phyloP scores from a whole-genome alignment of 768 basidiomycete species.

The Russula emetica region DNA sequence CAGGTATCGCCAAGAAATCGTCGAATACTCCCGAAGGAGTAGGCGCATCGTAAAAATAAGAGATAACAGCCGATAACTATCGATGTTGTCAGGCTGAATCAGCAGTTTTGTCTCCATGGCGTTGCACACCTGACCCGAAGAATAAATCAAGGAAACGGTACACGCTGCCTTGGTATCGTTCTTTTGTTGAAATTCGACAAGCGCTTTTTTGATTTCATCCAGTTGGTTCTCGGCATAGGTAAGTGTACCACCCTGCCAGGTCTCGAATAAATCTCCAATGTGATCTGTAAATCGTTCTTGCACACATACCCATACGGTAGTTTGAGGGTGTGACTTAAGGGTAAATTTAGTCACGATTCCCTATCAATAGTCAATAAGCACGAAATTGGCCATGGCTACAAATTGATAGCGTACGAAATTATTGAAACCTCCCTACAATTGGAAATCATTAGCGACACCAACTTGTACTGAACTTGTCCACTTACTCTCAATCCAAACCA shows the following conservation, averaged over 20 bases:
- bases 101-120: not conserved
- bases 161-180: conserved; percentile 10
- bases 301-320: conserved; percentile 34
- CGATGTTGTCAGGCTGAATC: too few species aligned
- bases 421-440: conserved; percentile 19
- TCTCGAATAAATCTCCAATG: not conserved
- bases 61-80: too few species aligned
- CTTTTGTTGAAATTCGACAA: conserved; percentile 4
- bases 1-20: conserved; percentile 23
- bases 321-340: conserved; percentile 27
- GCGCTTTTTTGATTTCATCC: not conserved
- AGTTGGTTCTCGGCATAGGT: not conserved
- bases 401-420: conserved; percentile 8
- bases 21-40: conserved; percentile 25
- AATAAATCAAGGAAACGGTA: too few species aligned
- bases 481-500: too few species aligned
- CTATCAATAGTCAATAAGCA: not conserved
- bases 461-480: too few species aligned
- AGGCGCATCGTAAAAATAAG: conserved; percentile 28
- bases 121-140: not conserved
- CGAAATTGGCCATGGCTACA: not conserved
- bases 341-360: conserved; percentile 18
- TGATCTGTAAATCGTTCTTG: too few species aligned
- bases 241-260: not conserved
- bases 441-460: too few species aligned